Evolutionary conservation across 257 asterid genomes (phyloP).

Genomic region (Henckelia pumila): DNA sequence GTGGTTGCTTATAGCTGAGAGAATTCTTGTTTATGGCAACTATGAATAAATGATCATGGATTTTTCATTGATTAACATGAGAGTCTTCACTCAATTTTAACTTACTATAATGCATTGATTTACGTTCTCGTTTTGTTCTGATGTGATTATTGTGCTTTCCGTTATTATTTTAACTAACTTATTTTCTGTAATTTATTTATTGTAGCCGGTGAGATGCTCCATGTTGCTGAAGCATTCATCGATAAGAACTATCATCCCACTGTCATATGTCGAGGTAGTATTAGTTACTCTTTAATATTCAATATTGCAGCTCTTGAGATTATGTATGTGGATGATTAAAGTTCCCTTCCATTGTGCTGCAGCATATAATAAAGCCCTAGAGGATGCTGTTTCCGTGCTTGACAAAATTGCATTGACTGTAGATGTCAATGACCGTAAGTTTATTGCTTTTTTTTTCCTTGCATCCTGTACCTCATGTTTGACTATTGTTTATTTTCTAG

Average conservation of each 20-base stretch:
- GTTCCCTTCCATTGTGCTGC: conserved; percentile 26
- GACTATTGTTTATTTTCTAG: neutral
- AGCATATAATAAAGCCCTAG: conserved; percentile 93
- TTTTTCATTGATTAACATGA: conserved; percentile 6
- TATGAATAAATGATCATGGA: neutral
- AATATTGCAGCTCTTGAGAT: neutral
- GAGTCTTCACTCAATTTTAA: neutral
- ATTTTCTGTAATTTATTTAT: conserved; percentile 16
- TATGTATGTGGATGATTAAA: conserved; percentile 22
- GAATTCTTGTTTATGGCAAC: conserved; percentile 3
- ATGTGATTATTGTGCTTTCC: conserved; percentile 4
- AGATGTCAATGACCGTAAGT: conserved; percentile 88
- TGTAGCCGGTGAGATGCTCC: conserved; percentile 99
- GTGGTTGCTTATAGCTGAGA: conserved; percentile 8
- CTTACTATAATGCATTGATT: neutral
- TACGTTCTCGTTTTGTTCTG: neutral
- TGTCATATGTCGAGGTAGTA: conserved; percentile 84
- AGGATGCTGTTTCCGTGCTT: conserved; percentile 79
- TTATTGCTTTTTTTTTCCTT: conserved; percentile 7
- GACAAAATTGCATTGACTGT: conserved; percentile 85
- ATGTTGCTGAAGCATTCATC: conserved; percentile 97
- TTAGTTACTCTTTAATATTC: neutral
- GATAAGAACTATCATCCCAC: conserved; percentile 90
- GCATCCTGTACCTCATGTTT: neutral
- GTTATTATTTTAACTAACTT: too few relatives aligned